Conservation (phyloP, 179 eudicot species). For the Sideroxylon spinosum region DNA sequence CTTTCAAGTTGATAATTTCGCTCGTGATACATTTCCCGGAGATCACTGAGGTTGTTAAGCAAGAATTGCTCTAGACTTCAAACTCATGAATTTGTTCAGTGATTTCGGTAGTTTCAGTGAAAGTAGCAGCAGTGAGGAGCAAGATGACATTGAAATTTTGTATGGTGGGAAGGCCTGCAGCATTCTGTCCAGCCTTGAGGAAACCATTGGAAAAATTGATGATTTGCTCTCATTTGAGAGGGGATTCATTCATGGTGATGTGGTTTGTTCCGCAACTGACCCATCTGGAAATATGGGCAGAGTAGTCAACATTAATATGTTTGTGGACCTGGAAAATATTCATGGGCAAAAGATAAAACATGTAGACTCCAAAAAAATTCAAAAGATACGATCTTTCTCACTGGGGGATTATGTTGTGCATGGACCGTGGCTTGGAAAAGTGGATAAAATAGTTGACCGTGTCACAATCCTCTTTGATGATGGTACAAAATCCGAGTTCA, state of each 20-base stretch:
- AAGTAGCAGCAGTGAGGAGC: conserved; percentile 73
- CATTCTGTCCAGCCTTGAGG: conserved; percentile 76
- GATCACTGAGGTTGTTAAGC: background rate
- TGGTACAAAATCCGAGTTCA: conserved; percentile 60
- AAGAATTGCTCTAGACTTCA: background rate
- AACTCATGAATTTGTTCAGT: conserved; percentile 41
- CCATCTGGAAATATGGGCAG: conserved; percentile 80
- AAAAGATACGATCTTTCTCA: conserved; percentile 55
- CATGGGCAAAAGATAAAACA: conserved; percentile 48
- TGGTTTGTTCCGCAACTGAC: conserved; percentile 51
- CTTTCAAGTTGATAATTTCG: conserved; percentile 3
- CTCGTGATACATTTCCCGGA: too few relatives aligned
- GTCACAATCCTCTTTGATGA: conserved; percentile 69
- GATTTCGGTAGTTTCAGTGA: conserved; percentile 75
- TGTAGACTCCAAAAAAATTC: conserved; percentile 45
- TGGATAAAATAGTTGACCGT: conserved; percentile 54
- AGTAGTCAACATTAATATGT: conserved; percentile 48
- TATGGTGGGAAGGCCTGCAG: conserved; percentile 77
- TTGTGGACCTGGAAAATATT: conserved; percentile 71
- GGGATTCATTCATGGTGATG: conserved; percentile 61
- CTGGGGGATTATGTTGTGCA: conserved; percentile 64
- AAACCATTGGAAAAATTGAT: conserved; percentile 81
- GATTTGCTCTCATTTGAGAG: conserved; percentile 88
- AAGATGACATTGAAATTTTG: conserved; percentile 63
- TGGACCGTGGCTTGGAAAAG: conserved; percentile 92